Conservation (phyloP, 805 yeast genomes). For the Geotrichum ghanense region DNA sequence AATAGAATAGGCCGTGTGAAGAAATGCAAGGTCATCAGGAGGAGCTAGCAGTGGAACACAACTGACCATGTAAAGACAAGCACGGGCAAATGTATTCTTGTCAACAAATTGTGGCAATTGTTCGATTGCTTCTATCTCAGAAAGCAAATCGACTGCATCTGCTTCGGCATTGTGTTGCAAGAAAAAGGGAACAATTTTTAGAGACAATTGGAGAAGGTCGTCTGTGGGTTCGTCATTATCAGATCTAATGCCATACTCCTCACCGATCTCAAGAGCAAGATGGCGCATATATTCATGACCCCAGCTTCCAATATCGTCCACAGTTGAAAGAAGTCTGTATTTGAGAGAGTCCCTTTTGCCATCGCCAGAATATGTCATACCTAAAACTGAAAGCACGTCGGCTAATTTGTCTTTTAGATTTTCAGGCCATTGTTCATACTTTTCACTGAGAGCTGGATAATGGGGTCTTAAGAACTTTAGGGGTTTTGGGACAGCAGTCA, state of each 20-base stretch:
- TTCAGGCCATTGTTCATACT: slow-evolving; percentile 57
- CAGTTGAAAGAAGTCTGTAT: slow-evolving; percentile 57
- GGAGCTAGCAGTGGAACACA: slow-evolving; percentile 96
- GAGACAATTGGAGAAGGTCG: slow-evolving; percentile 50
- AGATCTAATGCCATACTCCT: slow-evolving; percentile 38
- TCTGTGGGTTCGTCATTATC: slow-evolving; percentile 20
- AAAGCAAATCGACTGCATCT: slow-evolving; percentile 88
- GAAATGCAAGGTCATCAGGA: slow-evolving; percentile 78
- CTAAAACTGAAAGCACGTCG: slow-evolving; percentile 83
- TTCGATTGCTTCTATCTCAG: slow-evolving; percentile 83
- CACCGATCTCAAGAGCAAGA: slow-evolving; percentile 90
- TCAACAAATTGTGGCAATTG: slow-evolving; percentile 77
- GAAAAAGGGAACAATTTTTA: slow-evolving; percentile 78
- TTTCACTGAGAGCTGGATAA: slow-evolving; percentile 52
- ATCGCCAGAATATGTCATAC: slow-evolving; percentile 84
- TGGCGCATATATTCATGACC: slow-evolving; percentile 98
- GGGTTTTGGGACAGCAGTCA: slow-evolving; percentile 99
- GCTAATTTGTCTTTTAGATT: slow-evolving; percentile 47
- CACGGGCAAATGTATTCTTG: slow-evolving; percentile 71
- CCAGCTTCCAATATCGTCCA: slow-evolving; percentile 67
- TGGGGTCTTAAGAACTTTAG: slow-evolving; percentile 88
- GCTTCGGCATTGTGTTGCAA: slow-evolving; percentile 95
- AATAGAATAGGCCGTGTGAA: slow-evolving; percentile 80
- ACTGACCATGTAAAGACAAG: slow-evolving; percentile 86
- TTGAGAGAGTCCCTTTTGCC: slow-evolving; percentile 70